Conservation (phyloP, 345 rosid species). For the Heritiera littoralis region DNA sequence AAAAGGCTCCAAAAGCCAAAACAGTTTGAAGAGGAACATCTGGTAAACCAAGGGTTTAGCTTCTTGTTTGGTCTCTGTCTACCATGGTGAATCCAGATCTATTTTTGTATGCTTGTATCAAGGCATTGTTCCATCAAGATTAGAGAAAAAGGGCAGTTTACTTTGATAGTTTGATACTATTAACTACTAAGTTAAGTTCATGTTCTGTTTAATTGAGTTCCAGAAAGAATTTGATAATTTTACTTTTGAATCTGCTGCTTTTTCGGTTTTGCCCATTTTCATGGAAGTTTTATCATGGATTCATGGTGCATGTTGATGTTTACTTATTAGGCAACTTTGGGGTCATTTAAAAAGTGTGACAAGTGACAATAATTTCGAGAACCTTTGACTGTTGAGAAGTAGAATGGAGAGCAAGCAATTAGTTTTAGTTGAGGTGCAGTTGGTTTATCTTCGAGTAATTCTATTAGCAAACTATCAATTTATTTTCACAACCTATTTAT, state of each 20-base stretch:
- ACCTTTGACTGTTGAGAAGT: background rate
- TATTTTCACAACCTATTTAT: too few relatives aligned
- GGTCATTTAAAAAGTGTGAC: background rate
- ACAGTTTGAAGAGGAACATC: constrained; percentile 30
- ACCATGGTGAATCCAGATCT: constrained; percentile 8
- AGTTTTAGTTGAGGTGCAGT: background rate
- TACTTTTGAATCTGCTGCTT: background rate
- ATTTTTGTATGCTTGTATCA: constrained; percentile 28
- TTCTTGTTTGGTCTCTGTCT: constrained; percentile 20
- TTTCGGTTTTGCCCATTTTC: background rate
- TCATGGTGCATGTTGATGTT: background rate
- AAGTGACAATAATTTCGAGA: background rate
- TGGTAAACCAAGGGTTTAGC: constrained; percentile 7
- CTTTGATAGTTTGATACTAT: constrained; percentile 12
- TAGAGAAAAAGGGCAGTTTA: background rate
- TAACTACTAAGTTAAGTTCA: constrained; percentile 15
- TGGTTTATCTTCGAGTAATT: background rate
- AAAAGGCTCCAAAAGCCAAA: constrained; percentile 63
- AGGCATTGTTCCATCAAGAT: constrained; percentile 18
- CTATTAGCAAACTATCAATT: too few relatives aligned
- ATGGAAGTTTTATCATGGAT: background rate
- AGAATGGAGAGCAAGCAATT: background rate
- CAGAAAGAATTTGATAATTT: constrained; percentile 10
- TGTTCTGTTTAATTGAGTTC: constrained; percentile 17
- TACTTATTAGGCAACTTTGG: too few relatives aligned